Conservation (phyloP, 495 filamentous ascomycete species). For the Beverwykella pulmonaria region DNA sequence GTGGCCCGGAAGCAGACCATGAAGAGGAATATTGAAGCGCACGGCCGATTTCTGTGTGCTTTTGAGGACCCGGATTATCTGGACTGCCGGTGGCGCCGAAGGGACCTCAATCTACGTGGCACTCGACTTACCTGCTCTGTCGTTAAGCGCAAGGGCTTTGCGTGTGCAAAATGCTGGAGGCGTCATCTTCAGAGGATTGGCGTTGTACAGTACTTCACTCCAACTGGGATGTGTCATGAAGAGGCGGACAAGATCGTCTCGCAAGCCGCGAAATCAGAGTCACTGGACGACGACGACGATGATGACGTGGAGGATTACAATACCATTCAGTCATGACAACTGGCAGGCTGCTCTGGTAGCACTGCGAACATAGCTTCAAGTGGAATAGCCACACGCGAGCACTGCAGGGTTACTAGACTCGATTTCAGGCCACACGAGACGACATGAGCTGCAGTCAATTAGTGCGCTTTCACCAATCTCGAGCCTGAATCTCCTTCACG, state of each 20-base stretch:
- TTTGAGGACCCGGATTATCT: conserved; percentile 22
- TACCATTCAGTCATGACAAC: conserved; percentile 11
- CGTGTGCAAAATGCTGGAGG: conserved; percentile 14
- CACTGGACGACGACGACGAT: neutral
- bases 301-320: conserved; percentile 17
- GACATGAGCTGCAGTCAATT: no score
- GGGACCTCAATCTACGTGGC: conserved; percentile 18
- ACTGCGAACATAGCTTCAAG: no score
- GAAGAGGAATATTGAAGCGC: conserved; percentile 18
- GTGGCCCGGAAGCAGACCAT: conserved; percentile 4
- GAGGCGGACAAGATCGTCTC: conserved; percentile 13
- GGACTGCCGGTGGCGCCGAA: conserved; percentile 9
- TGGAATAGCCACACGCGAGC: no score
- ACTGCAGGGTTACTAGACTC: no score
- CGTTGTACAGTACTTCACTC: conserved; percentile 18
- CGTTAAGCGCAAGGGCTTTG: conserved; percentile 10
- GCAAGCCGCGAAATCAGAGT: neutral
- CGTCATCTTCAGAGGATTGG: conserved; percentile 21
- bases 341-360: no score
- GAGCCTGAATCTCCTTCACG: no score
- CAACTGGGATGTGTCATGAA: conserved; percentile 15
- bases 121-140: conserved; percentile 2
- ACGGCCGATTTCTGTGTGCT: conserved; percentile 15
- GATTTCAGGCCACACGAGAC: no score
- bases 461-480: no score